phyloP scores from a whole-genome alignment of 495 filamentous ascomycete species.

The Xylaria bambusicola region DNA sequence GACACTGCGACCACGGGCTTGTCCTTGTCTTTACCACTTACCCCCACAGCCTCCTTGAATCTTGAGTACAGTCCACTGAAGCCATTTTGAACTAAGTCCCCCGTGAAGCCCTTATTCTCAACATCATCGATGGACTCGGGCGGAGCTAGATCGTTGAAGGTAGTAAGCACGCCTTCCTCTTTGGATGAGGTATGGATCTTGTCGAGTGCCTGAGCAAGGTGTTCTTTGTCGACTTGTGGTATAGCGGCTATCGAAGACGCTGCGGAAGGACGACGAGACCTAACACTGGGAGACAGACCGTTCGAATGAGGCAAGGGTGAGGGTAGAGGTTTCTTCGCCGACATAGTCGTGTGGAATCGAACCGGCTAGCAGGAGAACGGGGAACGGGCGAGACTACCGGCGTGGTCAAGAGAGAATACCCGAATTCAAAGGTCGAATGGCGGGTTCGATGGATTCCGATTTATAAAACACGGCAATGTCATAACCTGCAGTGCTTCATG shows the following conservation, averaged over 20 bases:
- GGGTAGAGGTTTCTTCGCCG: slow-evolving; percentile 31
- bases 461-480: neutral
- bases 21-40: slow-evolving; percentile 58
- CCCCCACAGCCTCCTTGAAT: slow-evolving; percentile 75
- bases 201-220: slow-evolving; percentile 72
- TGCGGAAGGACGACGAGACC: slow-evolving; percentile 63
- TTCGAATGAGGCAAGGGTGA: slow-evolving; percentile 30
- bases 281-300: slow-evolving; percentile 31
- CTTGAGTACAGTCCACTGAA: slow-evolving; percentile 84
- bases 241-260: slow-evolving; percentile 58
- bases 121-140: slow-evolving; percentile 52
- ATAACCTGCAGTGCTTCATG: neutral
- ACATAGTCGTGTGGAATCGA: slow-evolving; percentile 24
- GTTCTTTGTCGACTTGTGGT: slow-evolving; percentile 64
- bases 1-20: slow-evolving; percentile 23
- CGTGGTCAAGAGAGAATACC: neutral
- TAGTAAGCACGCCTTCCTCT: slow-evolving; percentile 75
- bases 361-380: slow-evolving; percentile 16
- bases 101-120: slow-evolving; percentile 68
- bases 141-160: slow-evolving; percentile 83
- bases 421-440: neutral
- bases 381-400: neutral
- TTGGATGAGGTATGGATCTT: slow-evolving; percentile 83
- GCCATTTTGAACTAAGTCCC: slow-evolving; percentile 76
- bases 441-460: neutral